Percentiles rank a stretch among this genome's conserved stretches.
Conservation (phyloP, 768 basidiomycete genomes). For the Boletellus ananiceps region DNA sequence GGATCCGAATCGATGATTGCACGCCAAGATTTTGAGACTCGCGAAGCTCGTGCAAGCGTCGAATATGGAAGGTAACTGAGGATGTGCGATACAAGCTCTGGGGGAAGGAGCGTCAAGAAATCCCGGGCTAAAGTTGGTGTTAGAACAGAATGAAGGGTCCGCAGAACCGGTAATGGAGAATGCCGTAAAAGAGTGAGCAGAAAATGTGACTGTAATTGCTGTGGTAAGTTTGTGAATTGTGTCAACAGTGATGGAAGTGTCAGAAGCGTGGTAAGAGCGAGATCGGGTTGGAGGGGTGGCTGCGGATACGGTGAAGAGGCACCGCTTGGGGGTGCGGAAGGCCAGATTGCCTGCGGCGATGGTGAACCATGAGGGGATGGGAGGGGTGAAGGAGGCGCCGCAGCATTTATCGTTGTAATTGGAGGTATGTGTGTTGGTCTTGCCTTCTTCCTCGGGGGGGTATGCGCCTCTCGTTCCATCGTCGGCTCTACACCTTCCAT, state of each 20-base stretch:
- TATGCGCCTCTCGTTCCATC: slow-evolving; percentile 40
- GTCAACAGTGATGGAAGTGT: slow-evolving; percentile 79
- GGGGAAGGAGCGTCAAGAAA: slow-evolving; percentile 87
- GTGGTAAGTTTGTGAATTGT: slow-evolving; percentile 77
- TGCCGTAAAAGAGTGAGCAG: slow-evolving; percentile 89
- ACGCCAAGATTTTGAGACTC: slow-evolving; percentile 90
- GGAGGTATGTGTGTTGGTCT: slow-evolving; percentile 55
- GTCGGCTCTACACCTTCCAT: slow-evolving; percentile 75
- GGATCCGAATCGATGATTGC: slow-evolving; percentile 87
- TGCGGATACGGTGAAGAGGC: slow-evolving; percentile 66
- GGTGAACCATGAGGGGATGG: slow-evolving; percentile 86
- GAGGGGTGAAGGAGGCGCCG: slow-evolving; percentile 78
- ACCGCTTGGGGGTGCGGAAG: slow-evolving; percentile 77
- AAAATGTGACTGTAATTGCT: slow-evolving; percentile 86
- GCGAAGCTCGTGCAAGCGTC: slow-evolving; percentile 79
- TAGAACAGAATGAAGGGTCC: slow-evolving; percentile 83
- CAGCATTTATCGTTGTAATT: slow-evolving; percentile 62
- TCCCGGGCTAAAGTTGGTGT: slow-evolving; percentile 90
- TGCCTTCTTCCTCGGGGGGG: slow-evolving; percentile 72
- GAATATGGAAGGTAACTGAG: slow-evolving; percentile 80
- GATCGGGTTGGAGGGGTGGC: slow-evolving; percentile 75
- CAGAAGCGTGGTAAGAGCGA: slow-evolving; percentile 77
- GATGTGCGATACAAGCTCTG: slow-evolving; percentile 87
- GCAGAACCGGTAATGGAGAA: slow-evolving; percentile 86
- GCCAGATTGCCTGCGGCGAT: slow-evolving; percentile 70